These are phyloP conservation scores for Jaltomata sinuosa DNA, from an alignment of 257 asterid species.

Conservation along the genomic window DNA sequence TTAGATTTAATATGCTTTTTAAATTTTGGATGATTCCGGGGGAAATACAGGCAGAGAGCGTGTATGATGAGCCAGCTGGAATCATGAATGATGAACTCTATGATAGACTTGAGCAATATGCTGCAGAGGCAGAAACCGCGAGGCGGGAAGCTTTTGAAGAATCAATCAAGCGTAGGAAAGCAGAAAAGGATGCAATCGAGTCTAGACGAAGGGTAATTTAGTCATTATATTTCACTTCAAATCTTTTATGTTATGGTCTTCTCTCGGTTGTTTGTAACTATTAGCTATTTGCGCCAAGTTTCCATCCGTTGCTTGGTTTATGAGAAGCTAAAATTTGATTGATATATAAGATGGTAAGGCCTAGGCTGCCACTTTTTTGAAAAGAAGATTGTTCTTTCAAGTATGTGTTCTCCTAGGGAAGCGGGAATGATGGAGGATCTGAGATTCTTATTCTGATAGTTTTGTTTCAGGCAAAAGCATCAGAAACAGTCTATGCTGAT, in stretches of 20 bases:
- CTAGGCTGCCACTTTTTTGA: not conserved
- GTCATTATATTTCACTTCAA: not conserved
- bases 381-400: not conserved
- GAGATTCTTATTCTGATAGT: not conserved
- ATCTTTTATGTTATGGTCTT: not conserved
- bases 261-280: not conserved
- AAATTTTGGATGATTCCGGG: not conserved
- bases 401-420: not conserved
- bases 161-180: conserved; percentile 56
- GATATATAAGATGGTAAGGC: not conserved
- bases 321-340: not conserved
- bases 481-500: conserved; percentile 40
- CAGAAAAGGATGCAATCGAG: conserved; percentile 58
- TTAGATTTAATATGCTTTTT: not conserved
- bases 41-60: conserved; percentile 45
- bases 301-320: not conserved
- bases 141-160: conserved; percentile 63
- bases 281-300: not conserved
- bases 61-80: conserved; percentile 26
- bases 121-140: conserved; percentile 61
- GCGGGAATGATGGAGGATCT: not conserved
- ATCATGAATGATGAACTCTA: conserved; percentile 14
- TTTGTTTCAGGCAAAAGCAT: conserved; percentile 43
- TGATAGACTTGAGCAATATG: conserved; percentile 52
- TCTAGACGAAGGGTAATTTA: conserved; percentile 33